These are phyloP conservation scores for Cyclotella distinguenda DNA, from an alignment of 108 stramenopile species.

Conservation along the genomic window DNA sequence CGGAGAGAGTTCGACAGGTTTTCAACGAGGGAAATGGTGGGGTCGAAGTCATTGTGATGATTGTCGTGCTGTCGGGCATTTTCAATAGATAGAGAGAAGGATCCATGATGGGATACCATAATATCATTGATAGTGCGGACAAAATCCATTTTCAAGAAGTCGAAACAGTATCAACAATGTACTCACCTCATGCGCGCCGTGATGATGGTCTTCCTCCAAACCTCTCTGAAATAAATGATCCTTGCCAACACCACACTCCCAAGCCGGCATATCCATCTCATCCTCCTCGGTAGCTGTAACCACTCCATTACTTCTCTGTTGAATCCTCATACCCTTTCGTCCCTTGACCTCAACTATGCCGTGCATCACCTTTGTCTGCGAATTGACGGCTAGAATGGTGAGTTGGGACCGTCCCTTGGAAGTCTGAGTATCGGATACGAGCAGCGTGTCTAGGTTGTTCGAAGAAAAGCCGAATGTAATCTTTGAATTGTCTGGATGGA, in stretches of 20 bases:
- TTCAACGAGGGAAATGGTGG: background rate
- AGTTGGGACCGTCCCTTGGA: background rate
- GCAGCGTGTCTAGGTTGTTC: background rate
- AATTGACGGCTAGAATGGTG: constrained; percentile 7
- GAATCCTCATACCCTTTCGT: constrained; percentile 1
- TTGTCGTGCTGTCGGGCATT: background rate
- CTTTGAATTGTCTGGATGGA: too few relatives aligned
- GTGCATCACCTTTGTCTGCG: background rate
- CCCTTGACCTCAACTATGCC: constrained; percentile 2
- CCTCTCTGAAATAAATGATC: constrained; percentile 2
- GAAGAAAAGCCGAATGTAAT: background rate
- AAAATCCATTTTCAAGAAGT: background rate
- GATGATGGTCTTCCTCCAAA: constrained; percentile 7
- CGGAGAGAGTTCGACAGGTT: background rate
- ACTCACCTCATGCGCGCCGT: background rate
- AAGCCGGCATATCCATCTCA: background rate
- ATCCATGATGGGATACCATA: too few relatives aligned
- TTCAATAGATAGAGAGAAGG: background rate
- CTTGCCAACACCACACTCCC: constrained; percentile 11
- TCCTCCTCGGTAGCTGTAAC: background rate
- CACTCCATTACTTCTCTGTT: background rate
- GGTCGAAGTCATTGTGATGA: background rate
- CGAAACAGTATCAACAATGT: background rate
- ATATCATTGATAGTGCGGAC: background rate
- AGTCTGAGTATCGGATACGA: constrained; percentile 12